Evolutionary conservation across 129 eudicot species (phyloP), one percentile per base, ranked within the genome.

Genomic region (Chrysanthemum lavandulifolium): DNA sequence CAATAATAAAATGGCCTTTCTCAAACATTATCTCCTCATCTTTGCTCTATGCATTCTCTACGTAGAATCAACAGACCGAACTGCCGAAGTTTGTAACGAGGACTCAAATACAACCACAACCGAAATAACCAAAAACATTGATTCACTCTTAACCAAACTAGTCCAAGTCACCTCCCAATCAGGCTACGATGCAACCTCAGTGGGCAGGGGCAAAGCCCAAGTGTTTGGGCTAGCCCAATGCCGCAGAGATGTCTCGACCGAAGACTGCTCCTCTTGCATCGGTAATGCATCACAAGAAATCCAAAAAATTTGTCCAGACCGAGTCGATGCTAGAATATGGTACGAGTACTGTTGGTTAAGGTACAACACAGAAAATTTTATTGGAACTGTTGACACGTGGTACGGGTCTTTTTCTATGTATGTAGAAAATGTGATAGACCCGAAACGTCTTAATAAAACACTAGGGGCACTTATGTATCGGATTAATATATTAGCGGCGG

Each of bases 141-240:
- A 83, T 14, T 52, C 53, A 53, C 23, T 88, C 19, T 27, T 89
- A 48, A 49, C 84, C 50, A 31, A 61, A 18, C 48, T 92, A 9
- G 86, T 84, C 74, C 74, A 82, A 31, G 40, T 71, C 68, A 80
- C 85, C 4, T 60, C 78, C 71, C 63, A 67, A 55, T 55, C 79
- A 4, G 94, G 89, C 72, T 92, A 79, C 55, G 68, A 52, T n/a
- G 59, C 82, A 1, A 67, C 84, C 81, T 83, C 96, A 10, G 75
- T 69, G 56, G 96, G 96, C 56, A 21, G 58, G 9, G 75, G 43
- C 12, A 18, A 13, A 11, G 15, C 74, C 83, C 69, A 58, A 52
- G 81, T 93, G 57, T 89, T 81, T 50, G 98, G 96, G 58, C 76
- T 93, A 2, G 92, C 96, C 21, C 96, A 93, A 82, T 93, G 98